These are phyloP conservation scores for Venturia carpophila DNA, from an alignment of 2,329 filamentous ascomycete genomes.

Conservation along the genomic window DNA sequence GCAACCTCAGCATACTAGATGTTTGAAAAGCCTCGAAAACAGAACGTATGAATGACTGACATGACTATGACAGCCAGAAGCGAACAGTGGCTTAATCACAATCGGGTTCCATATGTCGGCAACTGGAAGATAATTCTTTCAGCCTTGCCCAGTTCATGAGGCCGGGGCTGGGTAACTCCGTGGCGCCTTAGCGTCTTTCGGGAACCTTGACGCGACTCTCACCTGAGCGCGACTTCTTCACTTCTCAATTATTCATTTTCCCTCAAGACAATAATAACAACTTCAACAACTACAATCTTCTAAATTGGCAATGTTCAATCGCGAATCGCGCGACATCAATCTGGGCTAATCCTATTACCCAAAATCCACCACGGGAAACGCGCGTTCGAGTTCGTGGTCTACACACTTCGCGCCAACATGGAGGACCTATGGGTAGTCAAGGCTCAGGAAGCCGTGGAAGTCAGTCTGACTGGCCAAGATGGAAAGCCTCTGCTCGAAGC, in stretches of 20 bases:
- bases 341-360: background rate
- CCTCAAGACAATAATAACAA: too few species aligned
- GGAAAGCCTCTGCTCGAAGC: constrained; percentile 36
- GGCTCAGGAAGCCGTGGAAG: constrained; percentile 32
- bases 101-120: background rate
- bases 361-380: background rate
- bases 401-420: background rate
- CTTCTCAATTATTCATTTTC: too few species aligned
- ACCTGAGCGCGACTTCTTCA: background rate
- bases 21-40: background rate
- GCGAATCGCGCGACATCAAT: background rate
- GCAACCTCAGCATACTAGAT: too few species aligned
- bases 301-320: background rate
- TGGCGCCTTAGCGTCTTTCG: background rate
- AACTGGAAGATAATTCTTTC: too few species aligned
- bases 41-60: background rate
- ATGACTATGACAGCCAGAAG: background rate
- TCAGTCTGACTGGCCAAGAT: constrained; percentile 26
- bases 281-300: background rate
- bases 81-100: background rate
- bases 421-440: background rate
- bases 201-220: background rate
- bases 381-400: background rate
- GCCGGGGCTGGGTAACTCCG: constrained; percentile 1
- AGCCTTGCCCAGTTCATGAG: background rate